Base-by-base conservation (phyloP, 805 yeast genomes). In the Metschnikowia drakensbergensis region DNA sequence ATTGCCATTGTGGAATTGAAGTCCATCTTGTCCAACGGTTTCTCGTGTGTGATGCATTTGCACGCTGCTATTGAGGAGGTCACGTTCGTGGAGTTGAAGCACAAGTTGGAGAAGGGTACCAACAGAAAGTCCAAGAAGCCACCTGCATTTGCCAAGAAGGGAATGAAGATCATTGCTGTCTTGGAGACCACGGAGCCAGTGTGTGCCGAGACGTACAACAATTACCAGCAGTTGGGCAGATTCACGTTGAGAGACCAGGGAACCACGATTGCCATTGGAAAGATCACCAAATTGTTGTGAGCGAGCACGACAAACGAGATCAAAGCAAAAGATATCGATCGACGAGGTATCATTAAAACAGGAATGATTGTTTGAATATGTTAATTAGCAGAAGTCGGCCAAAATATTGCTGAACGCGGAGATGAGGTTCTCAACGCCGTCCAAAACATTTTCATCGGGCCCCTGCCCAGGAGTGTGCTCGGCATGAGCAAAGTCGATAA, bases 221-320 rank as follows among this genome's bases (percentile, higher is more conserved):
- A 88, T 65, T 88, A 91, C 66, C 97, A 92, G 58, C 98, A 94
- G 73, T 80, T 94, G 62, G 99, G 99, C 67, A 84, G 99, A 73
- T 94, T 94, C 71, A 94, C 99, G 28, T 80, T 94, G 68, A 90
- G 99, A 80, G 99, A 94, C 72, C 98, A 94, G 75, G 99, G 98
- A 66, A 83, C 83, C 54, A 94, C 99, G 46, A 91, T 94, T 72
- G 99, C 99, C 57, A 94, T 94, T 69, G 99, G 99, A 73, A 91
- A 92, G 73, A 89, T 94, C 62, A 88, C 96, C 51, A 92, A 92
- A 75, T 75, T 94, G 56, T 75, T 90, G 68, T 37, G 30, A 37
- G 36, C 30, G 6, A 8, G 30, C 6, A 6, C 30, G 9, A 8
- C 9, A 6, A 28, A 6, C 6, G 9, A 28, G 30, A 28, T 28